A percentile compares a stretch with the other conserved stretches of the same genome.
phyloP scores from a whole-genome alignment of 495 filamentous ascomycete species.

The Barbatosphaeria neglecta region DNA sequence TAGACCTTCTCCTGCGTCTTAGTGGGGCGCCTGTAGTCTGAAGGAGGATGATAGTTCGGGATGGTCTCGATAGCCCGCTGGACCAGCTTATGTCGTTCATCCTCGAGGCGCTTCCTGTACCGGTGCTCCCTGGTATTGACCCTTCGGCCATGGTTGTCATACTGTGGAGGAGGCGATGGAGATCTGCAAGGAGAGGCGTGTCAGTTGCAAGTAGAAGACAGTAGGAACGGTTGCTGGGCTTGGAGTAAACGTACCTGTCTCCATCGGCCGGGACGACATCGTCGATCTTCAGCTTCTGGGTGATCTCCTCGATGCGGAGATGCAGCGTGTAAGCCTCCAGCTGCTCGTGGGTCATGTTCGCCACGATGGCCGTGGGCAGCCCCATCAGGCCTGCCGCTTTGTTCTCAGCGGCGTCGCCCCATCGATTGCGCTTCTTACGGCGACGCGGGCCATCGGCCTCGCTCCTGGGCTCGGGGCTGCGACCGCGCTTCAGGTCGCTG shows the following conservation, averaged over 20 bases:
- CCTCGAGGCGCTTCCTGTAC: conserved; percentile 93
- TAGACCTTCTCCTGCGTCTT: conserved; percentile 99
- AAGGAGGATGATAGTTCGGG: conserved; percentile 93
- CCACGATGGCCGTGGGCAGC: conserved; percentile 87
- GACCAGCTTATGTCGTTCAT: conserved; percentile 94
- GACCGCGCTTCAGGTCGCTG: conserved; percentile 57
- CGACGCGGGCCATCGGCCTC: conserved; percentile 61
- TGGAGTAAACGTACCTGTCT: conserved; percentile 56
- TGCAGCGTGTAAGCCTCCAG: conserved; percentile 93
- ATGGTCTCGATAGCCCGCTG: conserved; percentile 98
- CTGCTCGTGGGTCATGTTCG: conserved; percentile 95
- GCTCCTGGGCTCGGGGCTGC: conserved; percentile 37
- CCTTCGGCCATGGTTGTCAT: conserved; percentile 97
- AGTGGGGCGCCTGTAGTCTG: conserved; percentile 93
- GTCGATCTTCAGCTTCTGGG: conserved; percentile 95
- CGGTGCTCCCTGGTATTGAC: conserved; percentile 96
- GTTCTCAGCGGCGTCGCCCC: conserved; percentile 93
- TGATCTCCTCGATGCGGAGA: conserved; percentile 95
- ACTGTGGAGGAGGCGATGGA: conserved; percentile 88
- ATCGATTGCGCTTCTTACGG: conserved; percentile 96
- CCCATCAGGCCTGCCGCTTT: conserved; percentile 98
- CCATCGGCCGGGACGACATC: conserved; percentile 94
- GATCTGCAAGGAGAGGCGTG: conserved; percentile 46
- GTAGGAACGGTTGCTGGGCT: not conserved
- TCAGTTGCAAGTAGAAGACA: conserved; percentile 1